A percentile compares a stretch with the other conserved stretches of the same genome.
Conservation (phyloP, 2,329 filamentous ascomycete genomes). For the Calonectria pteridis region DNA sequence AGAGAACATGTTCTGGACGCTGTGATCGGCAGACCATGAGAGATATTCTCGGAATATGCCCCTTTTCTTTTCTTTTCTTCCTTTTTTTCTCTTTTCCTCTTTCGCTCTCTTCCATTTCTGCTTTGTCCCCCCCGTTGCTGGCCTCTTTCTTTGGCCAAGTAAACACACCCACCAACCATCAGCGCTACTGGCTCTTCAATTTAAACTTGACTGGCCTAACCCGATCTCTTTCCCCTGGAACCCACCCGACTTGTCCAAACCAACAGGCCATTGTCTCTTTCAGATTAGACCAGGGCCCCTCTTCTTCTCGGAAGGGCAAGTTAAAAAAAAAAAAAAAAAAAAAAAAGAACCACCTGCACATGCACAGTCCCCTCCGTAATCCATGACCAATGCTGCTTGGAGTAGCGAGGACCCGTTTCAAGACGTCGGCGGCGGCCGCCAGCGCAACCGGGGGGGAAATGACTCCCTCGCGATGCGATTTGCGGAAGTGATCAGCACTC, state of each 20-base stretch:
- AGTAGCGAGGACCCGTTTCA: not conserved
- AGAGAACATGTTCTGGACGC: not conserved
- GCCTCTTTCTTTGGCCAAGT: not conserved
- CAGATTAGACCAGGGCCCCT: not conserved
- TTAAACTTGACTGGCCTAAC: not conserved
- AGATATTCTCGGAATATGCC: not conserved
- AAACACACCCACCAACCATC: not conserved
- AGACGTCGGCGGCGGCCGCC: not conserved
- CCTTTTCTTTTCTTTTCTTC: not conserved
- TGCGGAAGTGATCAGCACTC: slow-evolving; percentile 29
- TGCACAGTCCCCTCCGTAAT: not conserved
- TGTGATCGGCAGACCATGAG: not conserved
- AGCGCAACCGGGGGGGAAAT: not conserved
- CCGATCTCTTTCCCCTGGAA: not conserved
- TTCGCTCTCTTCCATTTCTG: not conserved
- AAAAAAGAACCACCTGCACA: too few relatives aligned
- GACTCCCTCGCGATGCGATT: not conserved
- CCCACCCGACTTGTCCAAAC: not conserved
- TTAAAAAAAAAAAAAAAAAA: not conserved
- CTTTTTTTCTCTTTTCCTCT: too few relatives aligned
- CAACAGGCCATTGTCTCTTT: not conserved
- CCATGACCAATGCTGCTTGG: not conserved
- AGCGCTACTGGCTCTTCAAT: not conserved
- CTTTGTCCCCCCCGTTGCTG: not conserved
- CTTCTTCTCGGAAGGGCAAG: not conserved